These are phyloP conservation scores for Ascocoryne sarcoides DNA, from an alignment of 2,329 filamentous ascomycete species.

Conservation along the genomic window DNA sequence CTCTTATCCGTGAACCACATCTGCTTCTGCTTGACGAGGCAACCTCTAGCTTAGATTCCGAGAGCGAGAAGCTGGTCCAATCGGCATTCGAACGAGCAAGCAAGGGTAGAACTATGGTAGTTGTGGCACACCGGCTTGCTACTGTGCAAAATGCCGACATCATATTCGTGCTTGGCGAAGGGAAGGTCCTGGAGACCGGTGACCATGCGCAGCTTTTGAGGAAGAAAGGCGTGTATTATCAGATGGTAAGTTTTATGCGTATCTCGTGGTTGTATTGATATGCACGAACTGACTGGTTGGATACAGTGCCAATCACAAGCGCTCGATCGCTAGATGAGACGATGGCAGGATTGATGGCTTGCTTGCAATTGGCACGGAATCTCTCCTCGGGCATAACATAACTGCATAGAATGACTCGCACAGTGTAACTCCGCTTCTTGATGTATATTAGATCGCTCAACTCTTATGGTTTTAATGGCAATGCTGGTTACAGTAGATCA, in stretches of 20 bases:
- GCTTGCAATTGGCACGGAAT: no score
- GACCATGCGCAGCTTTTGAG: conserved; percentile 7
- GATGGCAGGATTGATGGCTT: not conserved
- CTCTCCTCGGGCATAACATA: not conserved
- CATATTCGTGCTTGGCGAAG: conserved; percentile 72
- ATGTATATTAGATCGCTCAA: conserved; percentile 6
- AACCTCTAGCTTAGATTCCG: conserved; percentile 64
- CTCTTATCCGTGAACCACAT: not conserved
- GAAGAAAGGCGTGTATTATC: conserved; percentile 7
- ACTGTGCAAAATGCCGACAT: conserved; percentile 89
- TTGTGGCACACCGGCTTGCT: conserved; percentile 78
- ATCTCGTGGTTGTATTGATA: not conserved
- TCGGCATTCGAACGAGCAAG: conserved; percentile 70
- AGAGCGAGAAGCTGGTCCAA: conserved; percentile 70
- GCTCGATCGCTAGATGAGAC: conserved; percentile 22
- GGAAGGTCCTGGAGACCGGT: conserved; percentile 9
- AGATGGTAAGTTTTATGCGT: conserved; percentile 4
- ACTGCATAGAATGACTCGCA: no score
- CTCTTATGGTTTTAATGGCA: conserved; percentile 1
- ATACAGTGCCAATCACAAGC: conserved; percentile 26
- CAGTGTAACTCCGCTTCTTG: conserved; percentile 4
- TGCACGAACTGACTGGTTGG: not conserved
- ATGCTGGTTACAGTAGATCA: no score
- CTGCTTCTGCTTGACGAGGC: conserved; percentile 1
- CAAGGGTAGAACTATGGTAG: conserved; percentile 78